A percentile compares a stretch with the other conserved stretches of the same genome.
Conservation (phyloP, 2,329 filamentous ascomycete genomes). For the Pseudogymnoascus sp. region DNA sequence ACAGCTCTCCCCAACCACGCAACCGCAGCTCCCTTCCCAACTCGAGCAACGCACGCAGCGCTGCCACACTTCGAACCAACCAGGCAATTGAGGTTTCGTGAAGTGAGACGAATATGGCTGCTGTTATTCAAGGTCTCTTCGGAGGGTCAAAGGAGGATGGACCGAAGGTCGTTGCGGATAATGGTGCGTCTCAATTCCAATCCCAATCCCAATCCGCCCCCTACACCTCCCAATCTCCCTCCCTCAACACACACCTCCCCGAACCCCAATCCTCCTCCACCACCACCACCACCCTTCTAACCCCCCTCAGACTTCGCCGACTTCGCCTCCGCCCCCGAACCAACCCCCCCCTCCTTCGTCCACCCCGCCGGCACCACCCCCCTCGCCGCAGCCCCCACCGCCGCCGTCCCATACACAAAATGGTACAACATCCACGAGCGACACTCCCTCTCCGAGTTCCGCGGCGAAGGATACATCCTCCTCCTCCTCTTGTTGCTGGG, state of each 20-base stretch:
- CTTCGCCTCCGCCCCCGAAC: constrained; percentile 66
- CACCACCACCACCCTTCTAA: not conserved
- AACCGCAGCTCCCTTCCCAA: not conserved
- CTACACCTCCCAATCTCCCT: too few species aligned
- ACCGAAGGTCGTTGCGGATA: constrained; percentile 42
- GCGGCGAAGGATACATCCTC: constrained; percentile 75
- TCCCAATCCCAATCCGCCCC: not conserved
- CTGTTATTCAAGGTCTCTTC: constrained; percentile 48
- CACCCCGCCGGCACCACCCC: constrained; percentile 37
- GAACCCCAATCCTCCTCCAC: too few species aligned
- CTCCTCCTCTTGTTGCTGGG: constrained; percentile 66
- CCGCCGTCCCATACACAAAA: constrained; percentile 66
- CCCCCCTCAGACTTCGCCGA: constrained; percentile 75
- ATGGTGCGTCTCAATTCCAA: constrained; percentile 42
- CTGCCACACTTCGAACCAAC: not conserved
- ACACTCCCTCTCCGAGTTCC: constrained; percentile 74
- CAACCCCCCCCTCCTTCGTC: constrained; percentile 43
- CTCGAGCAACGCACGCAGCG: not conserved
- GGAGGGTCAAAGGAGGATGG: constrained; percentile 53
- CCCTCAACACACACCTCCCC: too few species aligned
- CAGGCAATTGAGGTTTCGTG: constrained; percentile 5
- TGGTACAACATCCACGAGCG: constrained; percentile 98
- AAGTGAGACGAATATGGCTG: constrained; percentile 21
- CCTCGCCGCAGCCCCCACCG: constrained; percentile 36
- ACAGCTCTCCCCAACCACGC: not conserved